A percentile compares a stretch with the other conserved stretches of the same genome.
Conservation (phyloP, 176 grass and related monocot genomes). For the Melocanna baccifera region DNA sequence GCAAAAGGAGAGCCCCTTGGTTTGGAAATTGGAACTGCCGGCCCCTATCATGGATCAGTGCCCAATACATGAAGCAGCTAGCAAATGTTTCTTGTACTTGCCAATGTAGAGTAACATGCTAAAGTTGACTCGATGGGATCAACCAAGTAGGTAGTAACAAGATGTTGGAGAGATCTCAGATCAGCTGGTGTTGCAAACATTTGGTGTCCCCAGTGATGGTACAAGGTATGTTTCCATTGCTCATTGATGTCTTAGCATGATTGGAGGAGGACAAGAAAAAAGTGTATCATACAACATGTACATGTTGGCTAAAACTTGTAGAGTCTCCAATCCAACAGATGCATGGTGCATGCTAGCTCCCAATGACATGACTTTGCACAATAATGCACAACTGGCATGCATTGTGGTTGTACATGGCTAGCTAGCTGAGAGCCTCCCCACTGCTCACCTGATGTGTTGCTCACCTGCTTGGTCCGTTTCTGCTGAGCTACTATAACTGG, state of each 20-base stretch:
- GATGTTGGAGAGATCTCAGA: conserved; percentile 11
- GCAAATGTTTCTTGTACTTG: not conserved
- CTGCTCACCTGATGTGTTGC: conserved; percentile 38
- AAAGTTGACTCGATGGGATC: conserved; percentile 22
- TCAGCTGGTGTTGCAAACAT: conserved; percentile 17
- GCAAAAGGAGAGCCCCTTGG: not conserved
- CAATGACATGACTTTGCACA: conserved; percentile 31
- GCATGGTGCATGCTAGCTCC: conserved; percentile 3
- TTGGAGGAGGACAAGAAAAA: not conserved
- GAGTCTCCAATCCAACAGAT: not conserved
- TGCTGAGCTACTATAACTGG: not conserved
- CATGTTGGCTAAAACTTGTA: conserved; percentile 30
- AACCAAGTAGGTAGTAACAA: not conserved
- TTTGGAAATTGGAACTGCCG: not conserved
- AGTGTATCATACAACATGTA: conserved; percentile 19
- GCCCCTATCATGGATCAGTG: not conserved
- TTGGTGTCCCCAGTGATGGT: not conserved
- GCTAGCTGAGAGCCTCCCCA: conserved; percentile 14
- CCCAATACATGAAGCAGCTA: not conserved
- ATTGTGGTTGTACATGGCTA: conserved; percentile 29
- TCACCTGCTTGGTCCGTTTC: conserved; percentile 33
- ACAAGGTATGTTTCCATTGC: conserved; percentile 1
- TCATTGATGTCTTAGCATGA: conserved; percentile 29
- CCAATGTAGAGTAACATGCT: not conserved
- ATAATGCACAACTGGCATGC: conserved; percentile 34